Base-by-base conservation (phyloP, 1,284 basidiomycete species). In the Rhodofomes roseus region DNA sequence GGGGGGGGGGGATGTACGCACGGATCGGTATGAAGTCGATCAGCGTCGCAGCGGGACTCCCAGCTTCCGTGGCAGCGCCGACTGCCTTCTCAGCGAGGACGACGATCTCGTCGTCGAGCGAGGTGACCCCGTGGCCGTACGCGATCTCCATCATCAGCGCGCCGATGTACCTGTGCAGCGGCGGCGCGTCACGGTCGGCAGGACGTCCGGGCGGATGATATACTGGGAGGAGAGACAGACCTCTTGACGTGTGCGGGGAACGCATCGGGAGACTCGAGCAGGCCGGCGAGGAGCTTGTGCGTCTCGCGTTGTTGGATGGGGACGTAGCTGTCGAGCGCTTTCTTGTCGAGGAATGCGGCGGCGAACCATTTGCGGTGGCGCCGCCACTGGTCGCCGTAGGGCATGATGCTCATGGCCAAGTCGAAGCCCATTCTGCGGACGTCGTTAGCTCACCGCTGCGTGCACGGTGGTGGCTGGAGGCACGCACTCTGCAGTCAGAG, bases 71-170 rank as follows among this genome's bases (percentile, higher is more conserved):
- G 1, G 63, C 60, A 9, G 41, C 62, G 4, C 54, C 77, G 9
- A 73, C 75, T 12, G 82, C 81, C 48, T 76, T 73, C 60, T 83
- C 80, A 53, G 78, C 81, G 75, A 61, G 61, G 23, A 60, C 63
- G 54, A 66, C 62, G 56, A 61, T 68, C 57, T 60, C 56, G 50
- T 67, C 66, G 41, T 67, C 62, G 9, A 62, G 59, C 36, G 66
- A 66, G 12, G 58, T 60, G 14, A 73, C 65, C 7, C 63, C 62
- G 55, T 68, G 61, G 27, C 64, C 70, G 53, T 69, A 70, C 16
- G 66, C 58, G 18, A 68, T 62, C 22, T 63, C 65, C 60, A 83
- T 68, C 44, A 81, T 78, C 58, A 80, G 79, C 34, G 78, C 74
- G 43, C 81, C 66, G 11, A 65, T 55, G 55, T 65, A 67, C 29